Evolutionary conservation across 495 filamentous ascomycete genomes (phyloP), one percentile per base, ranked within the genome.

Genomic region (Neurospora sp.): DNA sequence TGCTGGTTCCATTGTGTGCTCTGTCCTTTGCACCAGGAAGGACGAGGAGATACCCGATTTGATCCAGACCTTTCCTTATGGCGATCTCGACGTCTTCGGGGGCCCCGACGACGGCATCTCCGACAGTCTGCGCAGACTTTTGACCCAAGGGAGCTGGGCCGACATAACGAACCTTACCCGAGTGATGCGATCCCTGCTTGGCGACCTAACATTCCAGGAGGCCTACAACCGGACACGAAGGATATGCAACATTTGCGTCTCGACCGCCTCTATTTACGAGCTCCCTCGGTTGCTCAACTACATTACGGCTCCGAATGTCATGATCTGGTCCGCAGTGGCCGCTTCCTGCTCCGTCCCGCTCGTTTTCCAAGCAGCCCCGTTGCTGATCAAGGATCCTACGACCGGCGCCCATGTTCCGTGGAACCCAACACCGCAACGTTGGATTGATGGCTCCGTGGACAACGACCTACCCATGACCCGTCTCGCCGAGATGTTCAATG

Each of bases 291-390:
- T 98, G 9, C 85, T 98, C 73, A 98, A 98, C 80, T 97, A 97
- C 76, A 89, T 97, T 68, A 97, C 95, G 0, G 91, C 94, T 12
- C 94, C 94, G 0, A 94, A 97, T 78, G 95, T 98, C 71, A 85
- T 97, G 81, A 95, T 98, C 68, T 97, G 94, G 94, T 97, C 94
- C 71, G 95, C 95, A 65, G 95, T 98, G 45, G 92, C 93, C 27
- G 94, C 95, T 6, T 98, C 95, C 5, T 98, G 95, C 78, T 96
- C 95, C 0, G 93, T 98, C 1, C 95, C 95, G 0, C 82, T 94
- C n/a, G 84, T 97, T 48, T 98, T 97, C 78, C 88, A 89, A 9
- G 87, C 93, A 0, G 90, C 88, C 16, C 88, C 89, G 3, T 79
- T 98, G 16, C 86, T 96, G 72, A 90, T 93, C n/a, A 96, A 97